Percentiles rank a stretch among this genome's conserved stretches.
phyloP scores from a whole-genome alignment of 1,139 yeast genomes.

The Diutina pseudorugosa region DNA sequence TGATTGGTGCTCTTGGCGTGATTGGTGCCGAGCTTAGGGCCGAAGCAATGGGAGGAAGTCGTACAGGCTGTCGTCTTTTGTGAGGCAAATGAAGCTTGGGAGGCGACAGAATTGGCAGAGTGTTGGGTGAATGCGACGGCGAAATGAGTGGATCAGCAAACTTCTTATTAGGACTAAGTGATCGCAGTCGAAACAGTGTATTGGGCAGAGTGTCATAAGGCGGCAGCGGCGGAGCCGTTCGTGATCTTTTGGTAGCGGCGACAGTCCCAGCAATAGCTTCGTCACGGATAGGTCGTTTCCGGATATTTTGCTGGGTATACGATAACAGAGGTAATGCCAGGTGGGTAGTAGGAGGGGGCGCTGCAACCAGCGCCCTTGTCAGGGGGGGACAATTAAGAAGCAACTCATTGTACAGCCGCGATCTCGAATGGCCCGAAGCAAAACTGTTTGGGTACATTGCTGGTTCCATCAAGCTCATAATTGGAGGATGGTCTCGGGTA shows the following conservation, averaged over 20 bases:
- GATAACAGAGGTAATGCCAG: background rate
- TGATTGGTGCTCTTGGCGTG: slow-evolving; percentile 2
- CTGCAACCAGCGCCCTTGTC: background rate
- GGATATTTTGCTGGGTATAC: slow-evolving; percentile 6
- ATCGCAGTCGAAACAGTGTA: slow-evolving; percentile 16
- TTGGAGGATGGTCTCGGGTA: background rate
- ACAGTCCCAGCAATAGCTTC: slow-evolving; percentile 8
- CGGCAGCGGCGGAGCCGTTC: slow-evolving; percentile 41
- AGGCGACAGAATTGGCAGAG: slow-evolving; percentile 13
- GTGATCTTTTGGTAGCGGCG: slow-evolving; percentile 22
- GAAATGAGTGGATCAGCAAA: slow-evolving; percentile 18
- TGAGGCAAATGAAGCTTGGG: slow-evolving; percentile 4
- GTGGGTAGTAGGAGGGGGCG: background rate
- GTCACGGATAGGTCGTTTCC: slow-evolving; percentile 18
- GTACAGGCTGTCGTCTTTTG: background rate
- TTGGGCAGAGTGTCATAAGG: slow-evolving; percentile 17
- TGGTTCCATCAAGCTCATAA: slow-evolving; percentile 3
- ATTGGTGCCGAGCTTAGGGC: background rate
- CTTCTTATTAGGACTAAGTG: slow-evolving; percentile 22
- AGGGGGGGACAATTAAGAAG: background rate
- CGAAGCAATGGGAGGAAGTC: slow-evolving; percentile 1
- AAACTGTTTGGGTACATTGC: slow-evolving; percentile 2
- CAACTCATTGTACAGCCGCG: slow-evolving; percentile 1
- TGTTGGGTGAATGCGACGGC: slow-evolving; percentile 19
- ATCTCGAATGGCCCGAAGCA: slow-evolving; percentile 1